Evolutionary conservation across 768 basidiomycete species (phyloP).

Genomic region (Glaciozyma antarctica): DNA sequence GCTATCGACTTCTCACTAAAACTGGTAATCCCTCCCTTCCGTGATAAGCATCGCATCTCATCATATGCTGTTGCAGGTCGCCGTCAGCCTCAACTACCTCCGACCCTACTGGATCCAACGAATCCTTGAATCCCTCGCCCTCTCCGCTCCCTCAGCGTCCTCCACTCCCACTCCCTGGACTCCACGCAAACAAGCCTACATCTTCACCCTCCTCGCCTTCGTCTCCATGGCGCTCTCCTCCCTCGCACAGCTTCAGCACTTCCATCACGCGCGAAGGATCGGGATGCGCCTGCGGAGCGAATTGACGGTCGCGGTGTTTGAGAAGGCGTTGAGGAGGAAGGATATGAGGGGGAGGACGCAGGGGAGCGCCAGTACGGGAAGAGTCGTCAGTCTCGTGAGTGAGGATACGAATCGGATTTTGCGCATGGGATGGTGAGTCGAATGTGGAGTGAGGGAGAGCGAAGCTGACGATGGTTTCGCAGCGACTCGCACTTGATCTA

Average conservation of each 20-base stretch:
- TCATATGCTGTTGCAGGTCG: neutral
- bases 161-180: neutral
- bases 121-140: conserved; percentile 23
- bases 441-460: neutral
- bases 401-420: conserved; percentile 52
- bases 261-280: conserved; percentile 25
- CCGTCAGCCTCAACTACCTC: conserved; percentile 19
- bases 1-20: conserved; percentile 26
- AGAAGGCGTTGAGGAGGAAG: conserved; percentile 25
- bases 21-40: neutral
- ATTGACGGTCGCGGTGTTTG: conserved; percentile 24
- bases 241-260: conserved; percentile 29
- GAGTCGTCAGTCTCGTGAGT: conserved; percentile 26
- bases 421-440: conserved; percentile 7
- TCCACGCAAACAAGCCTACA: conserved; percentile 23
- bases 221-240: conserved; percentile 14
- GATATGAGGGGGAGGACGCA: conserved; percentile 27
- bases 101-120: conserved; percentile 25
- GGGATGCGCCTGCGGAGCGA: conserved; percentile 25
- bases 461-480: too few species aligned
- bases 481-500: conserved; percentile 30
- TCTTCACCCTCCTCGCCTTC: conserved; percentile 28
- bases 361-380: conserved; percentile 28
- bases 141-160: neutral
- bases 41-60: neutral